Percentiles rank a stretch among this genome's conserved stretches.
Evolutionary conservation across 148 eudicot species (phyloP).

Genomic region (Camellia japonica): DNA sequence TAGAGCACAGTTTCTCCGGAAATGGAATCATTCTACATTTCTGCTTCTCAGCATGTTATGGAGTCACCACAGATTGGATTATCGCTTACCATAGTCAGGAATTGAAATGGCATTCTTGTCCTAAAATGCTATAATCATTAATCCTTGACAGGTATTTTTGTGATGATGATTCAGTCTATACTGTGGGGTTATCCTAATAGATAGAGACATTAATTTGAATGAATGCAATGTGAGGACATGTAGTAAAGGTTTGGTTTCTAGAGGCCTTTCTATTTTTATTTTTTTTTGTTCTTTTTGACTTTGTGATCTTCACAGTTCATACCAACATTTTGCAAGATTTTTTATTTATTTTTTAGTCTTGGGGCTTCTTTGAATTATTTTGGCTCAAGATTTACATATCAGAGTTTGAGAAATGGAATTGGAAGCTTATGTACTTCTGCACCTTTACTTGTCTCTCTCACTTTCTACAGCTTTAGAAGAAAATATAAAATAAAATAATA

Average conservation of each 20-base stretch:
- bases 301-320: not conserved
- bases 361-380: not conserved
- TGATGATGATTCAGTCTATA: not conserved
- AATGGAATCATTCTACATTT: not conserved
- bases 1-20: not conserved
- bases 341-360: not conserved
- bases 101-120: conserved; percentile 7
- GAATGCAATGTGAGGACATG: not conserved
- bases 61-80: not conserved
- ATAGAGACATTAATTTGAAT: too few species aligned
- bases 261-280: not conserved
- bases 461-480: too few species aligned
- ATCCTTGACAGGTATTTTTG: not conserved
- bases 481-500: too few species aligned
- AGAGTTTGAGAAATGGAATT: not conserved
- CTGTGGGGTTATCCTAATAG: not conserved
- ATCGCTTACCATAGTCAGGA: not conserved
- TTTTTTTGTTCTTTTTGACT: not conserved
- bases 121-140: not conserved
- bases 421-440: not conserved
- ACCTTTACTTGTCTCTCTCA: not conserved
- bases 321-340: conserved; percentile 12
- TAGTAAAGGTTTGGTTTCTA: not conserved
- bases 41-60: not conserved
- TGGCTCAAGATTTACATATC: not conserved